Evolutionary conservation across 116 monocot genomes (phyloP).

Genomic region (Trichopus zeylanicus): DNA sequence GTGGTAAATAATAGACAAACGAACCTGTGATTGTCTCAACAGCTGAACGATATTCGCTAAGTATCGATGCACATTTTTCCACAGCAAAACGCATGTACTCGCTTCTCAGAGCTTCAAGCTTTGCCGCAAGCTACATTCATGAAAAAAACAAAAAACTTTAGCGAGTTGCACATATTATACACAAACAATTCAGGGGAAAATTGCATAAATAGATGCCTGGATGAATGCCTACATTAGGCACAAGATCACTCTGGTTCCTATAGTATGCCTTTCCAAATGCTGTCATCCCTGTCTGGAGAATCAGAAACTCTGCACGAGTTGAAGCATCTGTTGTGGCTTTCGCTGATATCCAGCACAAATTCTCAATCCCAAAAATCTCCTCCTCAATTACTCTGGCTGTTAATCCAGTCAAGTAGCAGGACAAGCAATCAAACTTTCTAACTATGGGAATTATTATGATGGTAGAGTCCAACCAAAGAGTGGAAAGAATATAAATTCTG

Average conservation of each 20-base stretch:
- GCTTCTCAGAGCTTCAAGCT: conserved; percentile 66
- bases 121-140: conserved; percentile 62
- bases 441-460: too few relatives aligned
- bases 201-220: conserved; percentile 2
- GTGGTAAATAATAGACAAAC: not conserved
- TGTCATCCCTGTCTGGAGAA: conserved; percentile 86
- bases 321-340: conserved; percentile 72
- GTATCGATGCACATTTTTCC: conserved; percentile 61
- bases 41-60: conserved; percentile 72
- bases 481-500: too few relatives aligned
- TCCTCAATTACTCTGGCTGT: conserved; percentile 88
- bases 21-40: conserved; percentile 83
- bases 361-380: conserved; percentile 86
- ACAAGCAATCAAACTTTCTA: too few relatives aligned
- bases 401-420: conserved; percentile 11
- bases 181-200: not conserved
- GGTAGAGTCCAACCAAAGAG: too few relatives aligned
- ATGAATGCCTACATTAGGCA: conserved; percentile 51
- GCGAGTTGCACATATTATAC: not conserved
- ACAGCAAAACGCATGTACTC: conserved; percentile 85
- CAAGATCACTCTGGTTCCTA: conserved; percentile 67
- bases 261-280: conserved; percentile 86
- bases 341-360: conserved; percentile 88
- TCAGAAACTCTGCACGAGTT: conserved; percentile 47
- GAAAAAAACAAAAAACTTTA: not conserved